Percentiles rank a stretch among this genome's conserved stretches.
phyloP scores from a whole-genome alignment of 2,329 filamentous ascomycete species.

The Verticillium nubilum region DNA sequence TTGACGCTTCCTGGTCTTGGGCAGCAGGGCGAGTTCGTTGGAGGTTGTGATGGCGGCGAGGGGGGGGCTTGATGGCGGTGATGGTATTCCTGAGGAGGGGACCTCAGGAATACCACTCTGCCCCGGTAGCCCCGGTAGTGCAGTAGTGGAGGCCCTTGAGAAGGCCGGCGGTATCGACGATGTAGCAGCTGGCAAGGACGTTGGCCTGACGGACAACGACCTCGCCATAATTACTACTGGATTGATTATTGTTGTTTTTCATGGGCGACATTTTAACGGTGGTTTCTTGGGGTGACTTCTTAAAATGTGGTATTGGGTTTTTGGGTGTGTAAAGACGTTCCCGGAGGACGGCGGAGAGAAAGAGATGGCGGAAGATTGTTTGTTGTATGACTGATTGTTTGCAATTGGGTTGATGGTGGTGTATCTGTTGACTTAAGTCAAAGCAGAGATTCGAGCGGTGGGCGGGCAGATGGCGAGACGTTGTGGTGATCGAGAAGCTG shows the following conservation, averaged over 20 bases:
- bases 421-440: neutral
- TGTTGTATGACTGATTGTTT: neutral
- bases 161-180: constrained; percentile 66
- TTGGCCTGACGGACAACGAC: constrained; percentile 59
- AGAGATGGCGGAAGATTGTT: constrained; percentile 5
- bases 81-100: constrained; percentile 76
- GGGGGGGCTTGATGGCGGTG: constrained; percentile 84
- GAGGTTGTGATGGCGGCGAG: constrained; percentile 67
- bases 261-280: constrained; percentile 57
- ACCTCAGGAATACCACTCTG: constrained; percentile 96
- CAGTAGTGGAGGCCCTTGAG: constrained; percentile 90
- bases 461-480: neutral
- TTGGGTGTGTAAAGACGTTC: neutral
- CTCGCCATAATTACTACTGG: constrained; percentile 74
- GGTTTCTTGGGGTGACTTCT: constrained; percentile 20
- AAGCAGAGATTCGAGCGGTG: neutral
- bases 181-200: constrained; percentile 88
- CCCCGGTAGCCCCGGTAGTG: constrained; percentile 83
- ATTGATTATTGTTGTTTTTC: constrained; percentile 63
- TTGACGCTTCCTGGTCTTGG: constrained; percentile 41
- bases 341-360: constrained; percentile 9
- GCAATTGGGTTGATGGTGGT: neutral
- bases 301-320: constrained; percentile 8
- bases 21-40: constrained; percentile 61
- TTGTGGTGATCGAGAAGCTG: neutral